Conservation (phyloP, 768 basidiomycete species). For the Serendipita vermifera region DNA sequence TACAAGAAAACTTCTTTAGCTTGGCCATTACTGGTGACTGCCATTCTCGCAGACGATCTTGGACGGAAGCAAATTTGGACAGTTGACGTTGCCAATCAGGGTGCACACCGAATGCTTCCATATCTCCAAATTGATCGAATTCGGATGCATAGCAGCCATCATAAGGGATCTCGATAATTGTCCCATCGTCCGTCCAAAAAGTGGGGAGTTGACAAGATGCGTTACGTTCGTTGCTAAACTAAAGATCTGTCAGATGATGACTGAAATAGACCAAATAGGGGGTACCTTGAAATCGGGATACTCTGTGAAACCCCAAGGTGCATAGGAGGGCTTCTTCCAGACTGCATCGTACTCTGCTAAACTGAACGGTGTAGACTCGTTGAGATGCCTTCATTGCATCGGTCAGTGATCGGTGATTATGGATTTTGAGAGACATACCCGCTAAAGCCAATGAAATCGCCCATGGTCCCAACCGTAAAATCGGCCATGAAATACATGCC, state of each 20-base stretch:
- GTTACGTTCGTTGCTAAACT: slow-evolving; percentile 63
- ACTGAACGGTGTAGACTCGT: slow-evolving; percentile 66
- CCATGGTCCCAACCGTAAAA: slow-evolving; percentile 89
- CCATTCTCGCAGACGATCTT: slow-evolving; percentile 94
- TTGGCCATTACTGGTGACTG: slow-evolving; percentile 62
- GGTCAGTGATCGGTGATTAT: slow-evolving; percentile 13
- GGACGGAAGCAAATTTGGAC: slow-evolving; percentile 90
- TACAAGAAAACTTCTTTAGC: slow-evolving; percentile 67
- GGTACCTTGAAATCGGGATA: slow-evolving; percentile 71
- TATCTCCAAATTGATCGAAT: slow-evolving; percentile 92
- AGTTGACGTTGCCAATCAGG: slow-evolving; percentile 90
- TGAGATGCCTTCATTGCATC: slow-evolving; percentile 44
- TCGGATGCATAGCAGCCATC: slow-evolving; percentile 70
- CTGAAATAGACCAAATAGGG: slow-evolving; percentile 12
- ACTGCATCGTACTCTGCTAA: slow-evolving; percentile 56
- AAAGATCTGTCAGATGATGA: slow-evolving; percentile 10
- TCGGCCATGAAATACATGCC: slow-evolving; percentile 91
- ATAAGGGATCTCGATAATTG: slow-evolving; percentile 38
- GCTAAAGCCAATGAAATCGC: slow-evolving; percentile 72
- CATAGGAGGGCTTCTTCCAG: slow-evolving; percentile 63
- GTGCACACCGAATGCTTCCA: slow-evolving; percentile 95
- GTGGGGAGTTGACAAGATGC: slow-evolving; percentile 57
- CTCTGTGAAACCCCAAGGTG: slow-evolving; percentile 75
- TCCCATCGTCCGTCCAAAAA: slow-evolving; percentile 72
- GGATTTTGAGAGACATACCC: slow-evolving; percentile 40